Percentiles rank a stretch among this genome's conserved stretches.
Evolutionary conservation across 805 yeast species (phyloP).

Genomic region (Yamadazyma scolyti): DNA sequence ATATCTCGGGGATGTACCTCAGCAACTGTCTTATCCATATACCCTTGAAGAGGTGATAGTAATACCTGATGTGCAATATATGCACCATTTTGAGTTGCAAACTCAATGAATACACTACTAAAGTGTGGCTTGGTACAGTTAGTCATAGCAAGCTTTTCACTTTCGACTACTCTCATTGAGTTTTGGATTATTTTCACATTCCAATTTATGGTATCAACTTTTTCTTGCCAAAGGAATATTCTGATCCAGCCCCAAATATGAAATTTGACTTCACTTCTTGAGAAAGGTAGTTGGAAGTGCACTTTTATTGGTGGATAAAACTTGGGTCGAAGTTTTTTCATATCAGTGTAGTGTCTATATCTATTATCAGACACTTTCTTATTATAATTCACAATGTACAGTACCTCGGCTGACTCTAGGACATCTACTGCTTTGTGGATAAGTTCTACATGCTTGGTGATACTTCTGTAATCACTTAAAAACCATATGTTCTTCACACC

Average conservation of each 20-base stretch:
- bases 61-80: constrained; percentile 62
- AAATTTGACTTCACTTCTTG: constrained; percentile 12
- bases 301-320: constrained; percentile 35
- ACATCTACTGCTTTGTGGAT: constrained; percentile 23
- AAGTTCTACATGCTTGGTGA: constrained; percentile 15
- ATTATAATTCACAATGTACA: constrained; percentile 14
- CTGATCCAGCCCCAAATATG: constrained; percentile 29
- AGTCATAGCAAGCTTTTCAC: constrained; percentile 12
- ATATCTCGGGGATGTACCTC: constrained; percentile 66
- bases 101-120: constrained; percentile 59
- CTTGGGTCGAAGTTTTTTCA: constrained; percentile 2
- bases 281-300: constrained; percentile 4
- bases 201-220: constrained; percentile 23
- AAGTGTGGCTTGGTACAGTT: constrained; percentile 17
- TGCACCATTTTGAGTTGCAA: constrained; percentile 53
- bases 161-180: constrained; percentile 15
- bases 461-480: constrained; percentile 30
- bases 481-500: constrained; percentile 60
- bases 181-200: constrained; percentile 17
- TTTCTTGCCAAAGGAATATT: constrained; percentile 17
- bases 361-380: constrained; percentile 2
- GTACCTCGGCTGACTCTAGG: constrained; percentile 25
- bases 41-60: constrained; percentile 40
- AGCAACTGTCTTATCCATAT: constrained; percentile 39
- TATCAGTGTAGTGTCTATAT: constrained; percentile 2